Conservation (phyloP, 768 basidiomycete species). For the Obba rivulosa region DNA sequence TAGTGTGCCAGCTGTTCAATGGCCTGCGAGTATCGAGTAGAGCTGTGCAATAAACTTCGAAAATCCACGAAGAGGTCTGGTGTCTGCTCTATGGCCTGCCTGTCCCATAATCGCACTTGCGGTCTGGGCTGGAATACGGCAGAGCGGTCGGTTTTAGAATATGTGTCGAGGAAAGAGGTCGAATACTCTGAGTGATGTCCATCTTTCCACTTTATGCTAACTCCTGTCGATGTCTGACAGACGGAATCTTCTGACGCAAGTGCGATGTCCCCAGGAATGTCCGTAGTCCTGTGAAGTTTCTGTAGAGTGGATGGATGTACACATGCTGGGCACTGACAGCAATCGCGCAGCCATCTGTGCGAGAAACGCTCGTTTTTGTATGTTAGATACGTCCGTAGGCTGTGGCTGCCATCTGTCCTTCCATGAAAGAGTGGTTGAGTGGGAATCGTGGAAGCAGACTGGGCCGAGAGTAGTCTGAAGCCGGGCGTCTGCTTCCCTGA, state of each 20-base stretch:
- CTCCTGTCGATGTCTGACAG: constrained; percentile 35
- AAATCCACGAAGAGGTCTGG: constrained; percentile 39
- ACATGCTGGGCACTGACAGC: constrained; percentile 68
- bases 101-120: constrained; percentile 40
- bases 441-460: too few relatives aligned
- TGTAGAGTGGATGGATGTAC: constrained; percentile 77
- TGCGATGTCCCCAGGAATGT: constrained; percentile 46
- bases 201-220: constrained; percentile 51
- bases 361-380: constrained; percentile 28
- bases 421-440: too few relatives aligned
- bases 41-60: constrained; percentile 12
- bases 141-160: constrained; percentile 35
- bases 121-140: constrained; percentile 42
- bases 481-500: too few relatives aligned
- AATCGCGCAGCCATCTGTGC: constrained; percentile 79
- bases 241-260: constrained; percentile 38
- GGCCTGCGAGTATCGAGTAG: constrained; percentile 24
- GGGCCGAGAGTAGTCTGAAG: too few relatives aligned
- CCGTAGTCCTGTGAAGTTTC: constrained; percentile 67
- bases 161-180: constrained; percentile 41
- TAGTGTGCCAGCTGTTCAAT: constrained; percentile 67
- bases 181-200: constrained; percentile 56
- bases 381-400: neutral
- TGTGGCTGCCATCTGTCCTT: too few relatives aligned
- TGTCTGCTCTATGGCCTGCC: constrained; percentile 43